These are phyloP conservation scores for Arabidopsis hybrid DNA, from an alignment of 441 rosid species.

Conservation along the genomic window DNA sequence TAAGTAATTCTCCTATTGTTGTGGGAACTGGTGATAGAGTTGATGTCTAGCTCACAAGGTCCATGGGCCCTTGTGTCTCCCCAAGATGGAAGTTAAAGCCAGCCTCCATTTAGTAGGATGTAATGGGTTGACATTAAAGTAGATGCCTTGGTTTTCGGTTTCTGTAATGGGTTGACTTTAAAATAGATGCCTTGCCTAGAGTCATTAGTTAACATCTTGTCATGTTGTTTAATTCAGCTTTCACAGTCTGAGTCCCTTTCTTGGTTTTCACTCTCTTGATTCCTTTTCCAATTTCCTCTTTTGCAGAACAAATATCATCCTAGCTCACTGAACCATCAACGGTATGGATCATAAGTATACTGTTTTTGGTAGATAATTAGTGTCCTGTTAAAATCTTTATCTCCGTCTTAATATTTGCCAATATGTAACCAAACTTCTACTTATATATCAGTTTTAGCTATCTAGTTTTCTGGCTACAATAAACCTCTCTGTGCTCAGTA, in stretches of 20 bases:
- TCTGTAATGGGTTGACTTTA: background rate
- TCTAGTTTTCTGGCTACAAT: conserved; percentile 4
- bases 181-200: background rate
- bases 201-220: background rate
- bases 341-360: conserved; percentile 23
- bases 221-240: conserved; percentile 9
- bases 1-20: background rate
- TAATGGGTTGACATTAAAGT: background rate
- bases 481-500: background rate
- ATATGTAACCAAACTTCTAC: background rate
- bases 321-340: conserved; percentile 23
- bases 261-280: conserved; percentile 12
- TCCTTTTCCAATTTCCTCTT: conserved; percentile 7
- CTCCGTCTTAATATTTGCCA: background rate
- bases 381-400: background rate
- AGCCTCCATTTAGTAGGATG: background rate
- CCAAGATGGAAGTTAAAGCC: background rate
- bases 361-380: background rate
- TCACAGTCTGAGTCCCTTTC: background rate
- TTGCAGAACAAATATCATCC: conserved; percentile 34
- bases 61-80: no score
- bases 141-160: background rate
- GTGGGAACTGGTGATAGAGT: background rate
- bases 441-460: background rate
- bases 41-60: no score